Evolutionary conservation across 768 basidiomycete genomes (phyloP), one percentile per base, ranked within the genome.

Genomic region (Termitomyces sp.): DNA sequence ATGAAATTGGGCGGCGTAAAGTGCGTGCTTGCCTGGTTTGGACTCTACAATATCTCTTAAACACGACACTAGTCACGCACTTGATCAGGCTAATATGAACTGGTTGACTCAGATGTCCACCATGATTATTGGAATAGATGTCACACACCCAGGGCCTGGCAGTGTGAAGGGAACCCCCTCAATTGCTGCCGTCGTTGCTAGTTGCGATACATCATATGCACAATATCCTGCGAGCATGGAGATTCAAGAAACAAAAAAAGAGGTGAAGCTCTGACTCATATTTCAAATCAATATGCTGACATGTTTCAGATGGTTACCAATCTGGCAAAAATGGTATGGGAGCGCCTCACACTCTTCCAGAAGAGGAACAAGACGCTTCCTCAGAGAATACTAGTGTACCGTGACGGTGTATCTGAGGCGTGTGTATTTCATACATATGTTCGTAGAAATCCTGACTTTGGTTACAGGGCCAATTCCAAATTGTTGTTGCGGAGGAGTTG

Each of bases 101-200:
- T 90, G 87, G 88, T 69, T 93, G 50, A 76, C 68, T 8, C 67
- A 77, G 66, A 70, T 67, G 58, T 80, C 80, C 20, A 92, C 92
- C 4, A 93, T 94, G 88, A 65, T 94, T 22, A 82, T 93, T 11
- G 92, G 92, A 1, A 90, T 92, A 65, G 90, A 81, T 64, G 88
- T 90, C 24, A 92, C 88, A 1, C 90, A 93, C 70, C 90, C 90
- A 22, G 87, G 90, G 20, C 85, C 83, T 5, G 86, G 86, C 2
- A 89, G 87, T 57, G 77, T 83, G 60, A 80, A 77, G 22, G 90
- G 89, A 5, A 88, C 87, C 0, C 91, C 90, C 13, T 90, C 88
- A 1, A 86, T 94, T 58, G 90, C 90, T 0, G 92, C 90, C 5
- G 88, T 92, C n/a, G 91, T 92, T 5, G 92, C 85, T 1, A 92